A percentile compares a stretch with the other conserved stretches of the same genome.
phyloP scores from a whole-genome alignment of 2,329 filamentous ascomycete species.

The Mariannaea elegans region DNA sequence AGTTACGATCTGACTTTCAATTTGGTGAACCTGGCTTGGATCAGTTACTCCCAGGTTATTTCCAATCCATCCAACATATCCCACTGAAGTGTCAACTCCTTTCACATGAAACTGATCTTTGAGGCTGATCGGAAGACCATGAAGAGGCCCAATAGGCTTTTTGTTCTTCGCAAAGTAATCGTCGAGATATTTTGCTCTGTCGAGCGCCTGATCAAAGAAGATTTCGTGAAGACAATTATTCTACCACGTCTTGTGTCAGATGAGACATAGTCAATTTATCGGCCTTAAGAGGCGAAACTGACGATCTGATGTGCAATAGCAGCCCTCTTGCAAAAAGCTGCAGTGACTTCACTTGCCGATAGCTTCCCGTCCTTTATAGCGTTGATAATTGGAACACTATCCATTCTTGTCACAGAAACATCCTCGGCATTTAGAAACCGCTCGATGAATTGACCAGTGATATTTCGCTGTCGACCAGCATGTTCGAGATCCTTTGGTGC shows the following conservation, averaged over 20 bases:
- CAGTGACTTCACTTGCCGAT: slow-evolving; percentile 47
- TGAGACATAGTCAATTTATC: not conserved
- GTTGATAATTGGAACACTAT: slow-evolving; percentile 6
- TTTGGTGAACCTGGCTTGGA: not conserved
- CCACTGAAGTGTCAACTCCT: slow-evolving; percentile 57
- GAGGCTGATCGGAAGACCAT: slow-evolving; percentile 36
- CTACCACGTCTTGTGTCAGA: not conserved
- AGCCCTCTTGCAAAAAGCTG: slow-evolving; percentile 60
- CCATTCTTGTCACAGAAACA: not conserved
- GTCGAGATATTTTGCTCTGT: slow-evolving; percentile 23
- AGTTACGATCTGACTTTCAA: slow-evolving; percentile 30
- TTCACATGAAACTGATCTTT: slow-evolving; percentile 71
- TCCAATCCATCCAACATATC: slow-evolving; percentile 43
- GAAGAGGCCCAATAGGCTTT: slow-evolving; percentile 27
- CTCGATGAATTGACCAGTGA: slow-evolving; percentile 33
- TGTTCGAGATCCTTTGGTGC: slow-evolving; percentile 19
- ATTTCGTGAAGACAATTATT: slow-evolving; percentile 32
- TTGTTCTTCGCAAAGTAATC: slow-evolving; percentile 18
- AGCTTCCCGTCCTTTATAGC: not conserved
- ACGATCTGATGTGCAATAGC: slow-evolving; percentile 65
- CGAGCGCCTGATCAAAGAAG: slow-evolving; percentile 30
- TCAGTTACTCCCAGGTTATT: slow-evolving; percentile 19
- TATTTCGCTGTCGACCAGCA: slow-evolving; percentile 17
- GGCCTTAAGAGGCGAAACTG: slow-evolving; percentile 11
- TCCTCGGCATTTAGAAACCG: slow-evolving; percentile 22